phyloP scores from a whole-genome alignment of 2,329 filamentous ascomycete genomes.

The Trichophyton simii region DNA sequence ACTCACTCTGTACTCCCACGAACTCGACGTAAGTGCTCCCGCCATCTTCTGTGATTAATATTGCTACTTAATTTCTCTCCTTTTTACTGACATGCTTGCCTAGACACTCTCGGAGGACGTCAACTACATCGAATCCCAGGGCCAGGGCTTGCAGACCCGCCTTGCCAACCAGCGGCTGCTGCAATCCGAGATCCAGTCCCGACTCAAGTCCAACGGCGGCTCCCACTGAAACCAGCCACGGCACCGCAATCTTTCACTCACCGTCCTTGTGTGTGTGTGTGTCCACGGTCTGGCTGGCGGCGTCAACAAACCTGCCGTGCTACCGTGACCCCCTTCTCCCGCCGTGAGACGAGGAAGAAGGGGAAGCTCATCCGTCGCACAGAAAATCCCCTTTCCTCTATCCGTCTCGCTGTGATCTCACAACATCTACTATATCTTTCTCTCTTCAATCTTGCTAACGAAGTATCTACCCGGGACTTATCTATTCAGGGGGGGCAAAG shows the following conservation, averaged over 20 bases:
- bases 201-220: conserved; percentile 70
- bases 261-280: neutral
- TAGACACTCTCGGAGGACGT: conserved; percentile 92
- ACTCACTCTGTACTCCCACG: conserved; percentile 85
- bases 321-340: neutral
- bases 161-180: conserved; percentile 92
- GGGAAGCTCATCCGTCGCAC: neutral
- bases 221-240: neutral
- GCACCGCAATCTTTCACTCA: neutral
- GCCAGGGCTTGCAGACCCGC: conserved; percentile 91
- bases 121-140: conserved; percentile 92
- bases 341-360: neutral
- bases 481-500: neutral
- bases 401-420: neutral
- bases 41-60: neutral
- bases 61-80: neutral
- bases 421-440: no score
- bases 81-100: conserved; percentile 8
- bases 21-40: conserved; percentile 60
- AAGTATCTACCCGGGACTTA: neutral
- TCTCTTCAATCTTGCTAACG: neutral
- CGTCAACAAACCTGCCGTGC: neutral
- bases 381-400: neutral
- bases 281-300: neutral
- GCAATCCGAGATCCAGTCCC: conserved; percentile 72